Conservation (phyloP, 2,329 filamentous ascomycete genomes). For the Aspergillus sp. region DNA sequence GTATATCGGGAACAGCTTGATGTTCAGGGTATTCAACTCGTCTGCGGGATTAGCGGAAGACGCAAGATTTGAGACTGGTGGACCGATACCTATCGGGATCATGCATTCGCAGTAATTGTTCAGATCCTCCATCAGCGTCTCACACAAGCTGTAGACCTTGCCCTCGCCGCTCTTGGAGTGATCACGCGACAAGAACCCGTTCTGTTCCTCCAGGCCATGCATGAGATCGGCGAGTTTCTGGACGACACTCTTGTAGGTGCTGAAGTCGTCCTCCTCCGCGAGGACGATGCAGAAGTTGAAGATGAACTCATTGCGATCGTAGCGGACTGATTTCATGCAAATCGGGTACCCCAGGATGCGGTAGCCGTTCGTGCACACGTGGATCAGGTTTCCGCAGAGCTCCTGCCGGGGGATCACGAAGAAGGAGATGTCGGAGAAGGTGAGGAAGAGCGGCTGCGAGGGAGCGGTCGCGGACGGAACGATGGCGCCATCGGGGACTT, state of each 20-base stretch:
- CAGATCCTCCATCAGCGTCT: slow-evolving; percentile 85
- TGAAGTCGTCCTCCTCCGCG: slow-evolving; percentile 67
- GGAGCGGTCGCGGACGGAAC: slow-evolving; percentile 45
- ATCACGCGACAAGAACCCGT: slow-evolving; percentile 65
- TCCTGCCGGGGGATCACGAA: slow-evolving; percentile 94
- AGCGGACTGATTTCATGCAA: slow-evolving; percentile 77
- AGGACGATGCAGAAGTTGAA: slow-evolving; percentile 95
- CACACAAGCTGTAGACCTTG: slow-evolving; percentile 68
- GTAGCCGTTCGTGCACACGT: slow-evolving; percentile 70
- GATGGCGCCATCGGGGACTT: slow-evolving; percentile 62
- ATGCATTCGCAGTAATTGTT: slow-evolving; percentile 98
- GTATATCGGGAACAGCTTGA: slow-evolving; percentile 89
- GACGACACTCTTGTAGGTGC: slow-evolving; percentile 80
- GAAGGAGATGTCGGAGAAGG: slow-evolving; percentile 82
- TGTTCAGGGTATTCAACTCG: slow-evolving; percentile 90
- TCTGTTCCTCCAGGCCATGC: slow-evolving; percentile 88
- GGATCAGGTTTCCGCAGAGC: slow-evolving; percentile 86
- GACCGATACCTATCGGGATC: slow-evolving; percentile 80
- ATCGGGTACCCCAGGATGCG: slow-evolving; percentile 85
- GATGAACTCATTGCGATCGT: slow-evolving; percentile 93
- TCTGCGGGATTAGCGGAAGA: slow-evolving; percentile 50
- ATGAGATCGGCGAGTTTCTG: slow-evolving; percentile 81
- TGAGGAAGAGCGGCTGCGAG: slow-evolving; percentile 65
- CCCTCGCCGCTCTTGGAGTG: slow-evolving; percentile 46
- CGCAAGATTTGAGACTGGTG: not conserved